These are phyloP conservation scores for Avena sativa DNA, from an alignment of 176 grass and related monocot species.

Conservation along the genomic window DNA sequence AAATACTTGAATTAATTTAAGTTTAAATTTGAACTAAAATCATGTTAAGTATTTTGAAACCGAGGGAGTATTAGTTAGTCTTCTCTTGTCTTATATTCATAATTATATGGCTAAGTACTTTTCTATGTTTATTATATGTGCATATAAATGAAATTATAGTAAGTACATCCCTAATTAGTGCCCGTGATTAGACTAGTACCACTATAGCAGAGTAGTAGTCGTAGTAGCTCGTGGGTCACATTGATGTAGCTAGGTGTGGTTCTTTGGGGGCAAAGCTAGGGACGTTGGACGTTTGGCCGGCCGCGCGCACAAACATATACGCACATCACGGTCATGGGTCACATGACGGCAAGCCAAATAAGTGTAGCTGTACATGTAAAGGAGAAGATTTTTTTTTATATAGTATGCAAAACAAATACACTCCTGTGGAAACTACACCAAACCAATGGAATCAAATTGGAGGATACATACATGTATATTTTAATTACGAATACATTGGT, in stretches of 20 bases:
- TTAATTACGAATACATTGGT: conserved; percentile 3
- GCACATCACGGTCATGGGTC: conserved; percentile 28
- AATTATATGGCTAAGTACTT: background rate
- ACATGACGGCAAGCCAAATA: conserved; percentile 27
- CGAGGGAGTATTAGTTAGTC: background rate
- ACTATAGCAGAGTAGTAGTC: background rate
- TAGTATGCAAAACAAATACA: background rate
- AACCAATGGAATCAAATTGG: conserved; percentile 36
- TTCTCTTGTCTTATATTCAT: background rate
- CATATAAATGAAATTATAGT: background rate
- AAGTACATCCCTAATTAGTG: conserved; percentile 5
- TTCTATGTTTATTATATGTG: background rate
- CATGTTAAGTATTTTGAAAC: too few species aligned
- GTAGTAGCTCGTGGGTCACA: conserved; percentile 45
- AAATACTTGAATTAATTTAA: too few species aligned
- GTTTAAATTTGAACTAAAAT: too few species aligned
- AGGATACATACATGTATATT: background rate
- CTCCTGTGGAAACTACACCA: conserved; percentile 24
- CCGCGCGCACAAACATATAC: conserved; percentile 33
- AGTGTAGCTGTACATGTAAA: background rate
- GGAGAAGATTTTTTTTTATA: background rate
- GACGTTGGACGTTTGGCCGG: conserved; percentile 30
- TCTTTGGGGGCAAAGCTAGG: conserved; percentile 40
- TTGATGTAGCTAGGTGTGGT: conserved; percentile 28
- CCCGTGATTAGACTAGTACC: conserved; percentile 5